Evolutionary conservation across 345 rosid species (phyloP).

Genomic region (Jatropha curcas): DNA sequence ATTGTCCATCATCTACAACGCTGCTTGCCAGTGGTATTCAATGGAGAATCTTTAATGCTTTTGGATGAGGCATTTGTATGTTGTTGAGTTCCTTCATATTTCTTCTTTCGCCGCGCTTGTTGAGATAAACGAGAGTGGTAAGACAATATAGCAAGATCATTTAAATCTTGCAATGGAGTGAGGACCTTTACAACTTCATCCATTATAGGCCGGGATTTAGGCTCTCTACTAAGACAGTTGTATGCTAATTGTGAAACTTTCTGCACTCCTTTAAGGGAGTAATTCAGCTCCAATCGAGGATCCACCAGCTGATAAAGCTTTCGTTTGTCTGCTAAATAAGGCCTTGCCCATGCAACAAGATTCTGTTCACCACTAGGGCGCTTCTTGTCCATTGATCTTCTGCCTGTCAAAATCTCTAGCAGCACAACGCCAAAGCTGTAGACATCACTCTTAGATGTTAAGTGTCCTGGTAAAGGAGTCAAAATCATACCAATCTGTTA

Average conservation of each 20-base stretch:
- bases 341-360: constrained; percentile 35
- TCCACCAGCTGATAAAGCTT: constrained; percentile 34
- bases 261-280: constrained; percentile 34
- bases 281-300: constrained; percentile 33
- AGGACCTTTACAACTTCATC: constrained; percentile 36
- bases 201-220: constrained; percentile 34
- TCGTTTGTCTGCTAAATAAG: constrained; percentile 34
- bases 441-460: constrained; percentile 38
- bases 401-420: constrained; percentile 34
- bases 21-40: constrained; percentile 55
- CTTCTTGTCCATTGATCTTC: constrained; percentile 41
- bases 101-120: constrained; percentile 69
- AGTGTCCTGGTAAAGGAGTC: constrained; percentile 28
- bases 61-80: constrained; percentile 36
- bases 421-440: constrained; percentile 39
- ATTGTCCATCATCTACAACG: constrained; percentile 40
- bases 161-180: constrained; percentile 32
- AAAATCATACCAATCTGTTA: constrained; percentile 9
- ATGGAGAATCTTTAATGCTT: constrained; percentile 53
- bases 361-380: constrained; percentile 37
- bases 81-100: constrained; percentile 46
- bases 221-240: constrained; percentile 33
- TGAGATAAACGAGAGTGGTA: constrained; percentile 42
- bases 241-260: constrained; percentile 33
- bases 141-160: constrained; percentile 33